Percentiles rank a stretch among this genome's conserved stretches.
phyloP scores from a whole-genome alignment of 345 rosid genomes.

The Streptanthus diversifolius region DNA sequence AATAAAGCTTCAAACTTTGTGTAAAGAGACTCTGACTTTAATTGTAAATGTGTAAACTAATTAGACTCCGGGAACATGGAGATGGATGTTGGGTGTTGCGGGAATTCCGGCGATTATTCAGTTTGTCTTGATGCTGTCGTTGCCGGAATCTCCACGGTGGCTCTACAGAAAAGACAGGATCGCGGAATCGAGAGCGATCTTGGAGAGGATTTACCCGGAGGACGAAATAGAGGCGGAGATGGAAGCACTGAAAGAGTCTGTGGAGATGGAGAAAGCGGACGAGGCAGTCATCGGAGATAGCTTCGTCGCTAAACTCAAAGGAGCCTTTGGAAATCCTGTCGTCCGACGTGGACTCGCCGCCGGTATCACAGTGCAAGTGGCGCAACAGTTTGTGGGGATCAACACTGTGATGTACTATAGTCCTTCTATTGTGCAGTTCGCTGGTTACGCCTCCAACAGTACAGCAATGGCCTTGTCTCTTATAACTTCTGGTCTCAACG shows the following conservation, averaged over 20 bases:
- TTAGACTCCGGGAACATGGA: conserved; percentile 77
- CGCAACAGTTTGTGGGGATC: conserved; percentile 87
- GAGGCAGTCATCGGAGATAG: conserved; percentile 48
- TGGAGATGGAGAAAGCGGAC: conserved; percentile 56
- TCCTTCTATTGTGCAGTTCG: conserved; percentile 82
- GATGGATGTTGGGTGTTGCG: conserved; percentile 93
- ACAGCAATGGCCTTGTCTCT: conserved; percentile 84
- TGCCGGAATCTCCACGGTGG: conserved; percentile 94
- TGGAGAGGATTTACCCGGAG: conserved; percentile 58
- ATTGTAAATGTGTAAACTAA: background rate
- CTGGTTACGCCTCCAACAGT: conserved; percentile 76
- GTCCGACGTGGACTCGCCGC: conserved; percentile 78
- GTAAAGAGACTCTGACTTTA: background rate
- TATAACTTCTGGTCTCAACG: conserved; percentile 77
- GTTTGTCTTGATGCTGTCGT: conserved; percentile 54
- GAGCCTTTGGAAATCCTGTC: conserved; percentile 45
- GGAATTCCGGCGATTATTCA: conserved; percentile 65
- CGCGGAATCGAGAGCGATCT: conserved; percentile 56
- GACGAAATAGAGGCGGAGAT: conserved; percentile 66
- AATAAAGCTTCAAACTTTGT: background rate
- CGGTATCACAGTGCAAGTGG: conserved; percentile 81
- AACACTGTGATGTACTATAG: conserved; percentile 91
- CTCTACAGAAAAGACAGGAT: conserved; percentile 51
- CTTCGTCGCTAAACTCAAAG: conserved; percentile 52
- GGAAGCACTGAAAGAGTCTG: conserved; percentile 41